Evolutionary conservation across 2,329 filamentous ascomycete genomes (phyloP).

Genomic region (Pseudogymnoascus sp.): DNA sequence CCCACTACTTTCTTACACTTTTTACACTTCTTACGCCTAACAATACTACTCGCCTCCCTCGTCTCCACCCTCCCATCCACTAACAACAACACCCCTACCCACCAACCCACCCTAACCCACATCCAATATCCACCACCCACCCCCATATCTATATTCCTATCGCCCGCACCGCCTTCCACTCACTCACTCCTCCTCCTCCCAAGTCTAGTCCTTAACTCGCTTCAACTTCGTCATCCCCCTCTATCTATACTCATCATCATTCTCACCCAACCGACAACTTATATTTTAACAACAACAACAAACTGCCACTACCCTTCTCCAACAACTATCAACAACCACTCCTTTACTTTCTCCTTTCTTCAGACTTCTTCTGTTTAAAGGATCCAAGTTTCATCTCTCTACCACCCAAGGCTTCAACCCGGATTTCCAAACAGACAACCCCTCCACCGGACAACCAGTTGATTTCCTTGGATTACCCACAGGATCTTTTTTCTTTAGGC

Average conservation of each 20-base stretch:
- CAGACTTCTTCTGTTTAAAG: background rate
- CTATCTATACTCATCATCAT: background rate
- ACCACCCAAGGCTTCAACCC: background rate
- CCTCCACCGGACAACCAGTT: background rate
- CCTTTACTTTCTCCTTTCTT: background rate
- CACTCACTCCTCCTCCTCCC: background rate
- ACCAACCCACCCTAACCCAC: constrained; percentile 15
- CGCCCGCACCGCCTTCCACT: background rate
- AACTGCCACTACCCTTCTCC: constrained; percentile 17
- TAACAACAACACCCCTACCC: constrained; percentile 3
- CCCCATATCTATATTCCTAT: constrained; percentile 14
- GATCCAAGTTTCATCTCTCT: background rate
- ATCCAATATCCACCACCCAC: constrained; percentile 11
- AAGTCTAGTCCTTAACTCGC: background rate
- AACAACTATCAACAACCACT: background rate
- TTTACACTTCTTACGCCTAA: background rate
- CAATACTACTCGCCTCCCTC: constrained; percentile 18
- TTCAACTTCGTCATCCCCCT: background rate
- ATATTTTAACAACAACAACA: constrained; percentile 22
- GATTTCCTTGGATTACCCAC: background rate
- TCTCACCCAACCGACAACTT: constrained; percentile 6
- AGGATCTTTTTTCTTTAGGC: constrained; percentile 2
- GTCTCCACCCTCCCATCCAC: constrained; percentile 15
- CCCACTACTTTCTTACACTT: constrained; percentile 9
- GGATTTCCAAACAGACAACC: background rate